Evolutionary conservation across 768 basidiomycete genomes (phyloP), one percentile per base, ranked within the genome.

Genomic region (Gautieria morchelliformis): DNA sequence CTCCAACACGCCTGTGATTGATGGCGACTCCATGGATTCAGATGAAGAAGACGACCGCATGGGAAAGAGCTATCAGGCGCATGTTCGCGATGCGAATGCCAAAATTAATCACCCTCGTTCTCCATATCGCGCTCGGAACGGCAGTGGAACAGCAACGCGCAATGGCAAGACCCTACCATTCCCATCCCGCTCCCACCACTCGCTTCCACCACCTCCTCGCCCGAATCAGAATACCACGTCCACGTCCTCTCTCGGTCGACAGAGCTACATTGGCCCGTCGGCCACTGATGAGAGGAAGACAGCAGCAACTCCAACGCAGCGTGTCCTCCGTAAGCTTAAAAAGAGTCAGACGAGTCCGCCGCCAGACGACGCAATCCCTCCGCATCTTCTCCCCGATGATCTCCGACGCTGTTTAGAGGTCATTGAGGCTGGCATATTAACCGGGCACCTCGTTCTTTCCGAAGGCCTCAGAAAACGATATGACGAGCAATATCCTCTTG

Each of bases 401-500:
- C 67, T 99, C 48, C 81, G 85, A 52, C 77, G 82, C 63, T 93
- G 93, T 64, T 72, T 98, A 7, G 88, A 93, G 67, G 89, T 92
- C 12, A 82, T 95, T 42, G 85, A 92, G 64, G 80, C 81, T 37
- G 88, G 90, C 24, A 89, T 97, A 46, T 75, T 96, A 53, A 85
- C 89, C 42, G 95, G 96, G 1, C 96, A 99, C 70, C 78, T 86
- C 63, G 80, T 84, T 62, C 78, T 99, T 35, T 87, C 84, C 53
- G 87, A 89, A 52, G 89, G 88, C 20, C 71, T 99, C 63, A 82
- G 81, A 66, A 93, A 89, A 71, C 79, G 93, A 42, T 98, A 97
- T 61, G 93, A 95, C 56, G 92, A 96, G 63, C 94, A 97, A 63
- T 98, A 89, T 66, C 94, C 94, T 14, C 78, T 97, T 37, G 94